A percentile compares a stretch with the other conserved stretches of the same genome.
Conservation (phyloP, 1,139 yeast species). For the Candida anutae region DNA sequence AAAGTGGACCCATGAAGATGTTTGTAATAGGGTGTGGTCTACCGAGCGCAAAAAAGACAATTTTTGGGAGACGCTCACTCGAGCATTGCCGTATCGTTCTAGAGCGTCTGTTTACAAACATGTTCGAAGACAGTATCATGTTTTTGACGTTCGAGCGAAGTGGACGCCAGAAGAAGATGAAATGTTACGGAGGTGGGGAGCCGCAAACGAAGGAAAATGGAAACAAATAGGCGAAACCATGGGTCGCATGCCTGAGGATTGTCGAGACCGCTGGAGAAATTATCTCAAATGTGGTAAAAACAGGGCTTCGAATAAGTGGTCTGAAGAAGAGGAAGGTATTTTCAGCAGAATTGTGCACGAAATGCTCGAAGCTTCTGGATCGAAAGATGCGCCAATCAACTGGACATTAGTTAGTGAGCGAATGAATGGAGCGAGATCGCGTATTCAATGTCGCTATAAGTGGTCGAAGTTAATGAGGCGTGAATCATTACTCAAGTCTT, state of each 20-base stretch:
- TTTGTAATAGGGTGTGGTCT: slow-evolving; percentile 83
- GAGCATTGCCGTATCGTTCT: slow-evolving; percentile 74
- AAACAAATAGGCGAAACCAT: slow-evolving; percentile 66
- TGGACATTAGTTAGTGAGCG: slow-evolving; percentile 88
- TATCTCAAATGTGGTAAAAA: slow-evolving; percentile 83
- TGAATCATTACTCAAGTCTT: slow-evolving; percentile 44
- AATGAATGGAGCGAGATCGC: slow-evolving; percentile 81
- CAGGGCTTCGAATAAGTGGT: slow-evolving; percentile 75
- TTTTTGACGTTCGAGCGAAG: slow-evolving; percentile 78
- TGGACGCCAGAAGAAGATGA: slow-evolving; percentile 83
- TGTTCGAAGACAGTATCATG: slow-evolving; percentile 81
- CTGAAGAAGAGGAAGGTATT: slow-evolving; percentile 58
- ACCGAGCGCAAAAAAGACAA: slow-evolving; percentile 76
- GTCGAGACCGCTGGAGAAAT: slow-evolving; percentile 93
- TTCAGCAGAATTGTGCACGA: slow-evolving; percentile 49
- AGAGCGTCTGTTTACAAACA: slow-evolving; percentile 88
- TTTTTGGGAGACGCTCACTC: slow-evolving; percentile 78
- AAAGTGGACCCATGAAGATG: slow-evolving; percentile 54
- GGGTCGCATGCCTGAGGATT: slow-evolving; percentile 96
- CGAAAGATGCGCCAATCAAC: slow-evolving; percentile 40
- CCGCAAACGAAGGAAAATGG: slow-evolving; percentile 76
- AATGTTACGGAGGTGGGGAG: slow-evolving; percentile 52
- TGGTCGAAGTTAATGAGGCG: slow-evolving; percentile 77
- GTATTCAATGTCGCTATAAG: slow-evolving; percentile 91
- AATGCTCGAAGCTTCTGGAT: slow-evolving; percentile 20